Conservation (phyloP, 2,329 filamentous ascomycete species). For the Chaetomiaceae sp. region DNA sequence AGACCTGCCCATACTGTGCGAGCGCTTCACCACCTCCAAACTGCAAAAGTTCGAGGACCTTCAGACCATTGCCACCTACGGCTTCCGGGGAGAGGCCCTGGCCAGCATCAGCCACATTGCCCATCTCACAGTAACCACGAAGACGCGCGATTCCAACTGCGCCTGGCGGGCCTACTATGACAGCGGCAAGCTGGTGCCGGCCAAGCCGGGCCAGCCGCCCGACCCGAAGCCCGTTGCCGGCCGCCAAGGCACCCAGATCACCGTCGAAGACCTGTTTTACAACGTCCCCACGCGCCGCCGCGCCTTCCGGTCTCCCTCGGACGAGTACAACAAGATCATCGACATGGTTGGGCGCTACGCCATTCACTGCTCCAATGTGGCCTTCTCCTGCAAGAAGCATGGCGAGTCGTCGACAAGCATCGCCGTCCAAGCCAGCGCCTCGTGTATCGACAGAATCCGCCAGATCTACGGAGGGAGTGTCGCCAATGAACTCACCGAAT, state of each 20-base stretch:
- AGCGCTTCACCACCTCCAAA: constrained; percentile 96
- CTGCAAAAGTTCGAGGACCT: constrained; percentile 91
- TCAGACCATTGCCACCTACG: constrained; percentile 85
- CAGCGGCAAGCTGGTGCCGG: constrained; percentile 72
- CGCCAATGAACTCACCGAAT: constrained; percentile 81
- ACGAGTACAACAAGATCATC: constrained; percentile 97
- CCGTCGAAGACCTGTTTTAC: constrained; percentile 95
- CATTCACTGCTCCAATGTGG: constrained; percentile 84
- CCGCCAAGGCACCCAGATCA: constrained; percentile 86
- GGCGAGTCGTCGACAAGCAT: constrained; percentile 82
- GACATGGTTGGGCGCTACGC: constrained; percentile 93
- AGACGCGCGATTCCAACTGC: constrained; percentile 79
- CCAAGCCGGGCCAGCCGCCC: constrained; percentile 80
- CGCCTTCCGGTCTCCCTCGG: constrained; percentile 85
- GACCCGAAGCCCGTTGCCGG: constrained; percentile 88
- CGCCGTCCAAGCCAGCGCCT: constrained; percentile 69
- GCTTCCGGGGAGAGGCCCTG: constrained; percentile 93
- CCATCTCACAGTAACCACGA: constrained; percentile 90
- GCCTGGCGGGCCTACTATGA: constrained; percentile 89
- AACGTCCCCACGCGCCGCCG: constrained; percentile 84
- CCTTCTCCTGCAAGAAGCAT: constrained; percentile 95
- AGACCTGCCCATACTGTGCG: constrained; percentile 85
- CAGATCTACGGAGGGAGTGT: constrained; percentile 82
- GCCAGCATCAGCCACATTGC: constrained; percentile 98
- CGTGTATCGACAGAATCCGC: constrained; percentile 75